Conservation (phyloP, 1,139 yeast species). For the Pichia sp. region DNA sequence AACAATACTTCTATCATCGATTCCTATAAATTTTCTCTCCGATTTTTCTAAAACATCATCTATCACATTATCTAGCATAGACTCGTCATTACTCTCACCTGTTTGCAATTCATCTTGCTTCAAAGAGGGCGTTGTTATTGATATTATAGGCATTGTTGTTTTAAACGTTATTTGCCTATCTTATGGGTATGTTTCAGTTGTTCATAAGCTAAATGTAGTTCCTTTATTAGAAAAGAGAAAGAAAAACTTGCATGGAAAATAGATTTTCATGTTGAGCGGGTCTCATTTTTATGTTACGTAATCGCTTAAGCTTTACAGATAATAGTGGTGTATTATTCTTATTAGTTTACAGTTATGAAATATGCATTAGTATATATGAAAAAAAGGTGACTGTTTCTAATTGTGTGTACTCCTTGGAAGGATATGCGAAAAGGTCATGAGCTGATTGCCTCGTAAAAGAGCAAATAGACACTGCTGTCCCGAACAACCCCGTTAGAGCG, state of each 20-base stretch:
- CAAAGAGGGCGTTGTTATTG: constrained; percentile 13
- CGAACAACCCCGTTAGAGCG: constrained; percentile 14
- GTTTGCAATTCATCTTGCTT: background rate
- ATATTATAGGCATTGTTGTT: constrained; percentile 17
- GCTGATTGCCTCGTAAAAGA: constrained; percentile 25
- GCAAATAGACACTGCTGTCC: constrained; percentile 29
- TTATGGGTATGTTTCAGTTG: no score
- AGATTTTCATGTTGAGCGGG: no score
- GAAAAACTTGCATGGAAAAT: no score
- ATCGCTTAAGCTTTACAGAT: no score
- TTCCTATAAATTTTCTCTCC: constrained; percentile 10
- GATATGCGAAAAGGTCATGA: background rate
- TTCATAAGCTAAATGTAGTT: no score
- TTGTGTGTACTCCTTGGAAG: background rate
- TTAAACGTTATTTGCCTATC: background rate
- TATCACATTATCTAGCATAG: constrained; percentile 20
- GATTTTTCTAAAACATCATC: constrained; percentile 16
- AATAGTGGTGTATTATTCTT: background rate
- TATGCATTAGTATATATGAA: background rate
- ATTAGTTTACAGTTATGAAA: background rate
- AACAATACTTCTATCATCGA: constrained; percentile 39
- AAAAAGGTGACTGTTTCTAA: background rate
- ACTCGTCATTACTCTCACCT: constrained; percentile 11
- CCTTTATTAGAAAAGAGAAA: no score
- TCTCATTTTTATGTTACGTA: no score